Base-by-base conservation (phyloP, 768 basidiomycete genomes). In the Hericium alpestre region DNA sequence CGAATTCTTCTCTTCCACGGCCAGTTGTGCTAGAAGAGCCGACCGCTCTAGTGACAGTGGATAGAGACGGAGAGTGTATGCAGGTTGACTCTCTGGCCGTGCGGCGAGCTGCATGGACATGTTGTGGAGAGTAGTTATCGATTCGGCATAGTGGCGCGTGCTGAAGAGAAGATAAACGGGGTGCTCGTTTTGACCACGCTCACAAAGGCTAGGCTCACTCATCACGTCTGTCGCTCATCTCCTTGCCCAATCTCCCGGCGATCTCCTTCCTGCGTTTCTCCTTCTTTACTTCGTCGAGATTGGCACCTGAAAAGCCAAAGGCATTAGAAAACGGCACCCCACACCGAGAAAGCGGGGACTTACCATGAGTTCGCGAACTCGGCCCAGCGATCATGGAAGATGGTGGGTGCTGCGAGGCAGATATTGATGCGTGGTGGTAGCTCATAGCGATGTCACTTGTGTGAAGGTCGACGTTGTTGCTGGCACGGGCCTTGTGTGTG, bases 21-120 rank as follows among this genome's bases (percentile, higher is more conserved):
- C 79, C 12, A 83, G 71, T 66, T 87, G 82, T 0, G 83, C 76
- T 38, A 90, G 79, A 43, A 83, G 65, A 3, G 90, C 86, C 1
- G 87, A 84, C 53, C 90, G 87, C 66, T 90, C 87, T 40, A 91
- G 69, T 1, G 88, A 81, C 49, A 85, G 64, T 0, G 90, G 87
- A 54, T 87, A 83, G 38, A 92, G 71, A 51, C 86, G 83, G 15
- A 91, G 76, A 48, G 79, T 81, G 73, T 84, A 93, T 47, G 83
- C 68, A 0, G 82, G 73, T 38, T 80, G 75, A 3, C 77, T 75
- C 56, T 87, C 84, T 0, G 90, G 90, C 39, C 80, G 80, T 1
- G 80, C 82, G 4, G 86, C 74, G 25, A 91, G 78, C 65, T 84
- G 81, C 57, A 79, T 71, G 2, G 85, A 72, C 15, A 79, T 73